These are phyloP conservation scores for Apiospora kogelbergensis DNA, from an alignment of 2,329 filamentous ascomycete genomes.

Conservation along the genomic window DNA sequence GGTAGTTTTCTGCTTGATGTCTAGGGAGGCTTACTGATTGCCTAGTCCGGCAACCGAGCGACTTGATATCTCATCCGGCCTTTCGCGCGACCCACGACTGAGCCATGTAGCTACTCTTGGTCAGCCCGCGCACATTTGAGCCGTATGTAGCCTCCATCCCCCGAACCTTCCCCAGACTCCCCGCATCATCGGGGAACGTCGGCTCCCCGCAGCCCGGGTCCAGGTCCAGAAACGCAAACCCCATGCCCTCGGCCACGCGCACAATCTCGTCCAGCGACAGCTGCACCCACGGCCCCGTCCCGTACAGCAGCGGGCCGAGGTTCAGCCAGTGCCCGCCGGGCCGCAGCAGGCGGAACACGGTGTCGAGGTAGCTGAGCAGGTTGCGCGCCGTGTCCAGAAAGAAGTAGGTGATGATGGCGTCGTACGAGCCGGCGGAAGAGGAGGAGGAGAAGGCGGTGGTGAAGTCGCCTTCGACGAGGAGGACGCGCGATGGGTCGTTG, in stretches of 20 bases:
- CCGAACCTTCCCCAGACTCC: slow-evolving; percentile 35
- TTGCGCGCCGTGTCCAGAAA: slow-evolving; percentile 63
- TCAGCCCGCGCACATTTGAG: slow-evolving; percentile 50
- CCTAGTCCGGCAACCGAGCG: no score
- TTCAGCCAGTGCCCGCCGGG: slow-evolving; percentile 55
- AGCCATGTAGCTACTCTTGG: slow-evolving; percentile 52
- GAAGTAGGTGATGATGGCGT: slow-evolving; percentile 55
- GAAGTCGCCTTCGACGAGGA: slow-evolving; percentile 58
- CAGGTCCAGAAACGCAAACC: slow-evolving; percentile 47
- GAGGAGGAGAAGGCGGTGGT: slow-evolving; percentile 37
- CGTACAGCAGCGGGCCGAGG: slow-evolving; percentile 55
- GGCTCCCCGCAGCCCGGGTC: slow-evolving; percentile 38
- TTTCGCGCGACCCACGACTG: slow-evolving; percentile 51
- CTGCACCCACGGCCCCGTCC: slow-evolving; percentile 54
- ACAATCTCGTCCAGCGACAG: slow-evolving; percentile 55
- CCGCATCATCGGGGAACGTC: slow-evolving; percentile 32
- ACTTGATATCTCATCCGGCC: neutral
- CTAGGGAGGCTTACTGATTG: no score
- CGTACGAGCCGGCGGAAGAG: slow-evolving; percentile 32
- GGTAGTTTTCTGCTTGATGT: neutral
- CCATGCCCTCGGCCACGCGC: slow-evolving; percentile 45
- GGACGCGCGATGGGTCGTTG: slow-evolving; percentile 28
- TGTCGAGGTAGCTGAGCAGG: slow-evolving; percentile 54
- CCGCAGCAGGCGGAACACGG: slow-evolving; percentile 46
- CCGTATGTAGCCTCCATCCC: slow-evolving; percentile 51